Evolutionary conservation across 371 early-diverging fungal genomes (phyloP).

Genomic region (Sporodiniella umbellata): DNA sequence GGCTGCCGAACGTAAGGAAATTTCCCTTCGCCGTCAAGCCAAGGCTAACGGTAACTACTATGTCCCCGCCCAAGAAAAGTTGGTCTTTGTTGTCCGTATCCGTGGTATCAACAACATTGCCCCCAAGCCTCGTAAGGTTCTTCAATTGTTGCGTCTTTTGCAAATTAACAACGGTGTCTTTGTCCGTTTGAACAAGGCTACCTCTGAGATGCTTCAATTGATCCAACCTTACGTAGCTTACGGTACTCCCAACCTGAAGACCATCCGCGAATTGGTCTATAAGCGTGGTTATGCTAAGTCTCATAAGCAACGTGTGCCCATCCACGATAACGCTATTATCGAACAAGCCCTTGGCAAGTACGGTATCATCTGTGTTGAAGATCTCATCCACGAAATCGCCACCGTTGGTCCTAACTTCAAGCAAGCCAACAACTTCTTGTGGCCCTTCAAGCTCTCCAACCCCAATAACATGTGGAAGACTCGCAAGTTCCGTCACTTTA

Average conservation of each 20-base stretch:
- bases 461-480: constrained; percentile 96
- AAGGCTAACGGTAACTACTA: constrained; percentile 90
- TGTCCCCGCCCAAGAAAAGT: constrained; percentile 96
- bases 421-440: constrained; percentile 96
- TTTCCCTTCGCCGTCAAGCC: constrained; percentile 91
- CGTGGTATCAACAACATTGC: constrained; percentile 98
- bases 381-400: constrained; percentile 98
- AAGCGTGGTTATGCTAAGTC: constrained; percentile 99
- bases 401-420: constrained; percentile 94
- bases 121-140: constrained; percentile 99
- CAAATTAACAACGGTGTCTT: constrained; percentile 99
- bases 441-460: constrained; percentile 99
- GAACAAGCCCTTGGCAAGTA: constrained; percentile 94
- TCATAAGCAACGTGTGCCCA: constrained; percentile 94
- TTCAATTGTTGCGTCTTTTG: constrained; percentile 97
- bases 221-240: constrained; percentile 97
- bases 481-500: constrained; percentile 96
- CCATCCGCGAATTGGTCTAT: constrained; percentile 99
- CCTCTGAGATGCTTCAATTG: constrained; percentile 97
- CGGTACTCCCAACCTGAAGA: constrained; percentile 98
- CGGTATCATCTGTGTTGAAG: constrained; percentile 98
- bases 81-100: constrained; percentile 97
- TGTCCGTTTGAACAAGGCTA: constrained; percentile 97
- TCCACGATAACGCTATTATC: constrained; percentile 95
- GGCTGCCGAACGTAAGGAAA: constrained; percentile 81